phyloP scores from a whole-genome alignment of 1,139 yeast genomes.

The Taphrina populina region DNA sequence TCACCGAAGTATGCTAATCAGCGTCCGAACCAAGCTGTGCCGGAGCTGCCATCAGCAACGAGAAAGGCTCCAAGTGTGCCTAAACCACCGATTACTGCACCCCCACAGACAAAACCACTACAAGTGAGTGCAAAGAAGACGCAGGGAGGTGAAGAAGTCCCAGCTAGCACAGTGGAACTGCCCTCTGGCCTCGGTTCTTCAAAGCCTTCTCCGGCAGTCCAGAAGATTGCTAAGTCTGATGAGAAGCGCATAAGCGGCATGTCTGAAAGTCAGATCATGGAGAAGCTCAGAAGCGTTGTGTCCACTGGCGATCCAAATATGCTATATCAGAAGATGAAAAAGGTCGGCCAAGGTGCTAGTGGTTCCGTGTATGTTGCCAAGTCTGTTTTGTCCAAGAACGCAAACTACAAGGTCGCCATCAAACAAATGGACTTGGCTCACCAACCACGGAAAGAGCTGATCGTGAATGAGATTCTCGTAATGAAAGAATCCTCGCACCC shows the following conservation, averaged over 20 bases:
- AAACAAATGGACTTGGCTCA: slow-evolving; percentile 91
- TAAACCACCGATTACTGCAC: slow-evolving; percentile 22
- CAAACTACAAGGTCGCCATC: slow-evolving; percentile 58
- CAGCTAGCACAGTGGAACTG: slow-evolving; percentile 8
- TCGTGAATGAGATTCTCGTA: slow-evolving; percentile 87
- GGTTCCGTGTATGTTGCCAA: slow-evolving; percentile 93
- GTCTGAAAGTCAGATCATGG: slow-evolving; percentile 83
- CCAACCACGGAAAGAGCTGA: slow-evolving; percentile 93
- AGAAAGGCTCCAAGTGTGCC: slow-evolving; percentile 38
- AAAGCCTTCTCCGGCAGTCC: slow-evolving; percentile 33
- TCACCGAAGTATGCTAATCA: background rate
- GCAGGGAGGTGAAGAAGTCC: background rate
- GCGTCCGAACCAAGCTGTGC: slow-evolving; percentile 11
- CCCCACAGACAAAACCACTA: slow-evolving; percentile 3
- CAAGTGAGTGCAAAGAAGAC: slow-evolving; percentile 21
- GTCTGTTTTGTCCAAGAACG: slow-evolving; percentile 32
- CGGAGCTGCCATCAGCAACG: slow-evolving; percentile 37
- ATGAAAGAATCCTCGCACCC: slow-evolving; percentile 91
- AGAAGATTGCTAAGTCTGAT: slow-evolving; percentile 44
- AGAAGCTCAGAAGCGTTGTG: slow-evolving; percentile 79
- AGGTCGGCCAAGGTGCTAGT: slow-evolving; percentile 99
- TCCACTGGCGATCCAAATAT: slow-evolving; percentile 80
- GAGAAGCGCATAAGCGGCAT: slow-evolving; percentile 68
- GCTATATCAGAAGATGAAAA: slow-evolving; percentile 79
- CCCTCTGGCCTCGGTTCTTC: slow-evolving; percentile 27